Percentiles rank a stretch among this genome's conserved stretches.
Conservation (phyloP, 208 protist species). For the Angomonas desouzai region DNA sequence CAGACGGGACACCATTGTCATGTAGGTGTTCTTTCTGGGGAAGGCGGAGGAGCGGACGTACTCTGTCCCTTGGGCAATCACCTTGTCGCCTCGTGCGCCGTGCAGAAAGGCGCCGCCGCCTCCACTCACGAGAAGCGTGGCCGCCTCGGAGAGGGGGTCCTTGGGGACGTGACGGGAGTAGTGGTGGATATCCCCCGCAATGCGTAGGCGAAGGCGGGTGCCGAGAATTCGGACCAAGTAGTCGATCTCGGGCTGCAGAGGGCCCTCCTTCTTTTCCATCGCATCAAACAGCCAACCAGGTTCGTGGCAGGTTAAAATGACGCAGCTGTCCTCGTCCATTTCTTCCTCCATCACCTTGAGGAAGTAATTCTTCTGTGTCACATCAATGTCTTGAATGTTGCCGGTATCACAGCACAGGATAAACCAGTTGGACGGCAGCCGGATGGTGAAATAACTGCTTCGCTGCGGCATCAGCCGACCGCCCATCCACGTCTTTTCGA, state of each 20-base stretch:
- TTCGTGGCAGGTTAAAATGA: conserved; percentile 65
- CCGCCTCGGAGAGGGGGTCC: conserved; percentile 45
- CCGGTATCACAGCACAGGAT: conserved; percentile 80
- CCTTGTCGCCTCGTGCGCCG: conserved; percentile 41
- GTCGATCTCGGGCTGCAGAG: conserved; percentile 55
- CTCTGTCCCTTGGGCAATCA: conserved; percentile 59
- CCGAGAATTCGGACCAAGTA: conserved; percentile 47
- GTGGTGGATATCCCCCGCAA: conserved; percentile 85
- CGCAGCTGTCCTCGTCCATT: conserved; percentile 68
- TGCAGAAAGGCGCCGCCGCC: conserved; percentile 83
- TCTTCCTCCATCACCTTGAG: conserved; percentile 59
- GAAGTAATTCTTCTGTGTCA: conserved; percentile 83
- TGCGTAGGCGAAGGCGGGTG: conserved; percentile 55
- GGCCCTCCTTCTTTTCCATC: conserved; percentile 32
- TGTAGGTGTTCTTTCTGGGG: conserved; percentile 54
- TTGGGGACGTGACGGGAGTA: conserved; percentile 74
- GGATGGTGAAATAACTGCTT: conserved; percentile 75
- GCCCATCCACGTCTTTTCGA: conserved; percentile 65
- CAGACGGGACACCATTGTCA: conserved; percentile 52
- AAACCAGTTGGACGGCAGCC: conserved; percentile 83
- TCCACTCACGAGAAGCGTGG: conserved; percentile 74
- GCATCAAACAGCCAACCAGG: conserved; percentile 75
- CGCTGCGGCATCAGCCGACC: conserved; percentile 87
- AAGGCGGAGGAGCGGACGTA: conserved; percentile 60
- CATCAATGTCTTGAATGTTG: conserved; percentile 72